Evolutionary conservation across 805 yeast species (phyloP).

Genomic region (Zygosaccharomyces siamensis): DNA sequence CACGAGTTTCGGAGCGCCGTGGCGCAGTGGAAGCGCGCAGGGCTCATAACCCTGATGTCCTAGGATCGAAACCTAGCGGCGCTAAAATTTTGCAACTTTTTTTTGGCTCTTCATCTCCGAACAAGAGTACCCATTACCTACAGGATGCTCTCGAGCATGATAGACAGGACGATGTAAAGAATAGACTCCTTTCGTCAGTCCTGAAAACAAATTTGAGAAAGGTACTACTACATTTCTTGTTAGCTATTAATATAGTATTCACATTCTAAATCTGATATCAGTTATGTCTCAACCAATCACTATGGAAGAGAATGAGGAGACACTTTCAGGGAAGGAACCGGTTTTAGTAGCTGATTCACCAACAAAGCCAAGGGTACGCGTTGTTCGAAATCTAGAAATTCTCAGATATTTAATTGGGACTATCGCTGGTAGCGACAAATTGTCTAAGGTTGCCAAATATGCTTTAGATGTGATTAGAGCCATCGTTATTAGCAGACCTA

Average conservation of each 20-base stretch:
- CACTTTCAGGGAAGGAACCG: slow-evolving; percentile 4
- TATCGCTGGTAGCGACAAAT: slow-evolving; percentile 65
- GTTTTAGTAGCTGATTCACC: not conserved
- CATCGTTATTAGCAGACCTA: slow-evolving; percentile 42
- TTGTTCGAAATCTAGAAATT: slow-evolving; percentile 38
- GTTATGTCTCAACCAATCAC: slow-evolving; percentile 12
- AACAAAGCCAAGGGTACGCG: not conserved
- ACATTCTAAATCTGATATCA: no score
- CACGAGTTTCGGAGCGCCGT: slow-evolving; percentile 57
- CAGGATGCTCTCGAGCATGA: no score
- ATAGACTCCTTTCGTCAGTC: no score
- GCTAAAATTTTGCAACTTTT: slow-evolving; percentile 42
- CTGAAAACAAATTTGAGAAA: no score
- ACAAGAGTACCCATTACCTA: no score
- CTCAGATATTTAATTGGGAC: slow-evolving; percentile 50
- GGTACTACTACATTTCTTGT: no score
- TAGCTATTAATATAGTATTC: no score
- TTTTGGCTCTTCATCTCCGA: no score
- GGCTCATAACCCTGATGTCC: slow-evolving; percentile 99
- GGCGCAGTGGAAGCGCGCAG: slow-evolving; percentile 99
- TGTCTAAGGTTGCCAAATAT: slow-evolving; percentile 62
- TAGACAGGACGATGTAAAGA: no score
- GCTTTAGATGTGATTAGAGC: slow-evolving; percentile 47
- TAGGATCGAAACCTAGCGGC: slow-evolving; percentile 95
- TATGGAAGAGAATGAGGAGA: slow-evolving; percentile 11